phyloP scores from a whole-genome alignment of 768 basidiomycete genomes.

The Cystobasidium ongulense region DNA sequence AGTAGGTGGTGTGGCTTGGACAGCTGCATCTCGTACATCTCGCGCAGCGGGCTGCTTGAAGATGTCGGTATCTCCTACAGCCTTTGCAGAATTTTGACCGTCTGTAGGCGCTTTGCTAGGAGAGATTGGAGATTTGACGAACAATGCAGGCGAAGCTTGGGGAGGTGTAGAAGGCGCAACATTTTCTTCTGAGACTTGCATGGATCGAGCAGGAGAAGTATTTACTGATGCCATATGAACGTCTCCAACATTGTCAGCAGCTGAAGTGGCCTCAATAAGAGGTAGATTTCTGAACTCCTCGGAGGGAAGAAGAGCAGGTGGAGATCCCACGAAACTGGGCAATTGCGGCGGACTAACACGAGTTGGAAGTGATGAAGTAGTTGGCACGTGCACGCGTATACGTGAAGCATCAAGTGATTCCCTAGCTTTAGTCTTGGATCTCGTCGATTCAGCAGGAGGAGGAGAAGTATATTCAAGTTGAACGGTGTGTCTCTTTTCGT shows the following conservation, averaged over 20 bases:
- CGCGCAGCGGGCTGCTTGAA: slow-evolving; percentile 1
- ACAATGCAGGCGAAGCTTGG: background rate
- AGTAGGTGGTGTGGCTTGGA: slow-evolving; percentile 14
- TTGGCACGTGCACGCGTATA: background rate
- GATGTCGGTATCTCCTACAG: background rate
- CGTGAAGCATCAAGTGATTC: background rate
- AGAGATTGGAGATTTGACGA: background rate
- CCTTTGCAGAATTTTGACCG: background rate
- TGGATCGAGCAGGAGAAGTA: slow-evolving; percentile 18
- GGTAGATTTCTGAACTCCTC: slow-evolving; percentile 6
- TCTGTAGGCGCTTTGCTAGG: background rate
- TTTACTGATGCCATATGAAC: slow-evolving; percentile 26
- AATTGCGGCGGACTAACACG: background rate
- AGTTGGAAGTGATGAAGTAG: background rate
- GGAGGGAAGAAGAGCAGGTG: background rate
- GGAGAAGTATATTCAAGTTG: slow-evolving; percentile 80
- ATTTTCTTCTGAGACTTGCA: slow-evolving; percentile 6
- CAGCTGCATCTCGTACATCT: background rate
- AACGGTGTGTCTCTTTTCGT: slow-evolving; percentile 75
- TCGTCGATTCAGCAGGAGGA: slow-evolving; percentile 30
- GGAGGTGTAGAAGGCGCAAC: background rate
- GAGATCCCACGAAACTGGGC: background rate
- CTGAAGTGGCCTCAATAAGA: slow-evolving; percentile 18
- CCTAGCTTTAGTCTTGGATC: slow-evolving; percentile 22
- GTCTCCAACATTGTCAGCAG: slow-evolving; percentile 5